Evolutionary conservation across 345 rosid genomes (phyloP).

Genomic region (Ailanthus altissimus): DNA sequence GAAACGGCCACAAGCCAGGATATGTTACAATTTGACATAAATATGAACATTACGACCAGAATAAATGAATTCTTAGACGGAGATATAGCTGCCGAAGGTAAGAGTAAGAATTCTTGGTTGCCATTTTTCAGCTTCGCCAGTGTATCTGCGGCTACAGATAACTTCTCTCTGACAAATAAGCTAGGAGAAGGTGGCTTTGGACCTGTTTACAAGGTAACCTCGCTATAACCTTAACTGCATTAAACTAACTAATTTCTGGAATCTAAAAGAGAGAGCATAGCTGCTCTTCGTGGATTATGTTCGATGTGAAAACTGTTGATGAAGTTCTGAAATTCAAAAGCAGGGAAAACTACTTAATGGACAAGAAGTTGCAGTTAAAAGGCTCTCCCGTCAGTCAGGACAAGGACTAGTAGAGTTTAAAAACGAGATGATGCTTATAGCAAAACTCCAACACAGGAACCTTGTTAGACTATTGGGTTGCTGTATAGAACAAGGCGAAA

Average conservation of each 20-base stretch:
- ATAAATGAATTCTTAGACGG: background rate
- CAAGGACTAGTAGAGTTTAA: slow-evolving; percentile 43
- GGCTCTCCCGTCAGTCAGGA: slow-evolving; percentile 32
- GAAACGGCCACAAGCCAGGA: slow-evolving; percentile 11
- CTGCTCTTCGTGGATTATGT: background rate
- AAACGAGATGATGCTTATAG: slow-evolving; percentile 32
- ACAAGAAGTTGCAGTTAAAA: slow-evolving; percentile 43
- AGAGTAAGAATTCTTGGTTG: background rate
- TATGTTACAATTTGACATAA: slow-evolving; percentile 23
- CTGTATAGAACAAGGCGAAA: slow-evolving; percentile 37
- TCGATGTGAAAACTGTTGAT: background rate
- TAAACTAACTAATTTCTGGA: background rate
- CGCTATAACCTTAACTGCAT: background rate
- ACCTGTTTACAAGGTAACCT: slow-evolving; percentile 22
- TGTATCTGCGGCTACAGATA: slow-evolving; percentile 26
- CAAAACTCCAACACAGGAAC: slow-evolving; percentile 42
- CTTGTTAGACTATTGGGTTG: slow-evolving; percentile 43
- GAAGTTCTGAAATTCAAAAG: background rate
- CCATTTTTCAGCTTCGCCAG: slow-evolving; percentile 33
- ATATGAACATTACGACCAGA: background rate
- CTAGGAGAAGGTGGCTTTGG: slow-evolving; percentile 50
- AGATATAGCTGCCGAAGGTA: background rate
- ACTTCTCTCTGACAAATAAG: slow-evolving; percentile 28
- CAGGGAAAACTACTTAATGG: slow-evolving; percentile 42
- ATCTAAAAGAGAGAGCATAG: too few species aligned